Evolutionary conservation across 1,284 basidiomycete genomes (phyloP), one percentile per base, ranked within the genome.

Genomic region (Amylostereum areolatum): DNA sequence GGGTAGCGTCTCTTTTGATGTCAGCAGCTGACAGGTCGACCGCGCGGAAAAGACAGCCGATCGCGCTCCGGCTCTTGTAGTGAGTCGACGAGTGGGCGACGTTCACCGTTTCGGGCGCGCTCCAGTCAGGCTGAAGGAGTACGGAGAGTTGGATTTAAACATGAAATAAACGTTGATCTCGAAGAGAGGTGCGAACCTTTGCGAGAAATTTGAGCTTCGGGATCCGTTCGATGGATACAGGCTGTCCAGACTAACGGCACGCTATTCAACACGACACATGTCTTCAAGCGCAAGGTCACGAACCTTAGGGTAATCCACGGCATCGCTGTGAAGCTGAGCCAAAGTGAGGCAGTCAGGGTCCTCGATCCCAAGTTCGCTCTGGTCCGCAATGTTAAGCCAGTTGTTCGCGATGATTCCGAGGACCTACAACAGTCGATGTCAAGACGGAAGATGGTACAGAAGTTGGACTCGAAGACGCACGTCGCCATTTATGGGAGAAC

Each of bases 321-420:
- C 84, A 55, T 81, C 71, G 56, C 87, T 80, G 61, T 87, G 89
- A 27, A 87, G 65, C 42, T 74, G 66, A 0, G 88, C 80, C 11
- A 93, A 68, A 47, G 53, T 69, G 9, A 84, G 55, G 59, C 90
- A 92, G 33, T 77, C 73, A 0, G 62, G 57, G 59, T 89, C 34
- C 34, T 35, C 34, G 34, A 35, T n/a, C 9, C 34, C 34, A 35
- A 35, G 54, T 0, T 55, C 53, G 36, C 75, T 79, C 56, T 80
- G 77, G 59, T 93, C 90, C 0, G 86, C 81, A 34, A 88, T 81
- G 35, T 81, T 69, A 10, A 83, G 62, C 78, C 80, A 83, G 48
- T 74, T 81, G 3, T 67, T 77, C 0, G 78, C 77, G 33, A 85
- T 73, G 18, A 83, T 72, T 1, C 82, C 83, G 5, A 85, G 63